Percentiles rank a stretch among this genome's conserved stretches.
These are phyloP conservation scores for Zelonia costaricensis DNA, from an alignment of 208 protist species.

Conservation along the genomic window DNA sequence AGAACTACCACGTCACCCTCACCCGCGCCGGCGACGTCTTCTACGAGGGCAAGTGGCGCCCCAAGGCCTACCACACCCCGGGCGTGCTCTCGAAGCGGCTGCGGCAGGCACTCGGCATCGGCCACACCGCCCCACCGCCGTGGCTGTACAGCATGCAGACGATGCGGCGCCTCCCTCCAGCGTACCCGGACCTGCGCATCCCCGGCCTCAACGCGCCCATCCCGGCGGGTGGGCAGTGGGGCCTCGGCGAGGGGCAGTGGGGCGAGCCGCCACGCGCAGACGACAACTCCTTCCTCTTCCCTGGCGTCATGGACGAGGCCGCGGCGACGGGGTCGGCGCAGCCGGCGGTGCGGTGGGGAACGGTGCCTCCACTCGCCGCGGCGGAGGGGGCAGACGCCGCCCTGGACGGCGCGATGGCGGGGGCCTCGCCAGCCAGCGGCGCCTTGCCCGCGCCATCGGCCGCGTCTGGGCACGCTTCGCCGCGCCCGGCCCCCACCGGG, in stretches of 20 bases:
- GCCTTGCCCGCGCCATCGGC: no score
- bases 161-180: slow-evolving; percentile 97
- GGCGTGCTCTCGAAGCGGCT: slow-evolving; percentile 94
- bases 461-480: slow-evolving; percentile 6
- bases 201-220: slow-evolving; percentile 99
- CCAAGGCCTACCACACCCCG: slow-evolving; percentile 50
- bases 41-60: slow-evolving; percentile 97
- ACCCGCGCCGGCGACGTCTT: slow-evolving; percentile 96
- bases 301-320: slow-evolving; percentile 82
- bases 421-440: no score
- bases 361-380: slow-evolving; percentile 30
- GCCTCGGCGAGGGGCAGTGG: slow-evolving; percentile 96
- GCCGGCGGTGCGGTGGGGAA: slow-evolving; percentile 37
- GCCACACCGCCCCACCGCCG: slow-evolving; percentile 92
- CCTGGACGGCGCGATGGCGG: no score
- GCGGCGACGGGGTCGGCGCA: slow-evolving; percentile 23
- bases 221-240: slow-evolving; percentile 95
- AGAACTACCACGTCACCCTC: slow-evolving; percentile 84
- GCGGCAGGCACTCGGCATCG: slow-evolving; percentile 97
- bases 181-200: slow-evolving; percentile 98
- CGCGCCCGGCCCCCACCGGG: slow-evolving; percentile 12
- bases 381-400: background rate
- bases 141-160: slow-evolving; percentile 99
- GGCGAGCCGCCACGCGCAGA: slow-evolving; percentile 94
- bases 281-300: slow-evolving; percentile 82